phyloP scores from a whole-genome alignment of 2,329 filamentous ascomycete genomes.

The Lanzia echinophila region DNA sequence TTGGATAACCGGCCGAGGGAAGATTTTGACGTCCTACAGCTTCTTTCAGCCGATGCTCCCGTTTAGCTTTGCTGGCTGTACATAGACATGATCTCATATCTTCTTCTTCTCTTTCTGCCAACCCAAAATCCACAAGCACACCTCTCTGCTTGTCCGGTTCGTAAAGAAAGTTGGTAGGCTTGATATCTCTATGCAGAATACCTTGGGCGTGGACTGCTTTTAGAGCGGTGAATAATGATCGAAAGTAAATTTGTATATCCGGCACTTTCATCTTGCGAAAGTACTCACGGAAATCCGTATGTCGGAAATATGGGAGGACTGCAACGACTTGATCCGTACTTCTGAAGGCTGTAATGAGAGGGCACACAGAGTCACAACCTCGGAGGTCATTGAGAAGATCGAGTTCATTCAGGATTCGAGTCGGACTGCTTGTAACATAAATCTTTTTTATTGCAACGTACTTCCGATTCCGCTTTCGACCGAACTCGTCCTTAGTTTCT shows the following conservation, averaged over 20 bases:
- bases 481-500: slow-evolving; percentile 23
- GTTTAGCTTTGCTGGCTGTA: slow-evolving; percentile 38
- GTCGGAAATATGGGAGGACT: slow-evolving; percentile 89
- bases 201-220: slow-evolving; percentile 72
- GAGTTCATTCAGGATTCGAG: slow-evolving; percentile 91
- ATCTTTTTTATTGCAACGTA: slow-evolving; percentile 99
- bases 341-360: slow-evolving; percentile 94
- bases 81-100: slow-evolving; percentile 81
- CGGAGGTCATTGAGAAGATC: slow-evolving; percentile 85
- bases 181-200: slow-evolving; percentile 93
- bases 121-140: slow-evolving; percentile 97
- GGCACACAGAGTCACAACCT: slow-evolving; percentile 78
- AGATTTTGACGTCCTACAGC: slow-evolving; percentile 51
- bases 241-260: slow-evolving; percentile 86
- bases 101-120: slow-evolving; percentile 76
- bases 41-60: slow-evolving; percentile 52
- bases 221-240: slow-evolving; percentile 79
- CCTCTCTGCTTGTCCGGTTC: slow-evolving; percentile 73
- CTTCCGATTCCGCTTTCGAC: slow-evolving; percentile 47
- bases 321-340: slow-evolving; percentile 92
- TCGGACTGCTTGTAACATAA: slow-evolving; percentile 92
- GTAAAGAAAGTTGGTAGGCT: slow-evolving; percentile 96
- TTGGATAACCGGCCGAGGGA: slow-evolving; percentile 67
- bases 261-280: slow-evolving; percentile 81
- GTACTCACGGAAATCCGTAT: slow-evolving; percentile 91